Percentiles rank a stretch among this genome's conserved stretches.
Evolutionary conservation across 345 rosid species (phyloP).

Genomic region (Eutrema japonicum): DNA sequence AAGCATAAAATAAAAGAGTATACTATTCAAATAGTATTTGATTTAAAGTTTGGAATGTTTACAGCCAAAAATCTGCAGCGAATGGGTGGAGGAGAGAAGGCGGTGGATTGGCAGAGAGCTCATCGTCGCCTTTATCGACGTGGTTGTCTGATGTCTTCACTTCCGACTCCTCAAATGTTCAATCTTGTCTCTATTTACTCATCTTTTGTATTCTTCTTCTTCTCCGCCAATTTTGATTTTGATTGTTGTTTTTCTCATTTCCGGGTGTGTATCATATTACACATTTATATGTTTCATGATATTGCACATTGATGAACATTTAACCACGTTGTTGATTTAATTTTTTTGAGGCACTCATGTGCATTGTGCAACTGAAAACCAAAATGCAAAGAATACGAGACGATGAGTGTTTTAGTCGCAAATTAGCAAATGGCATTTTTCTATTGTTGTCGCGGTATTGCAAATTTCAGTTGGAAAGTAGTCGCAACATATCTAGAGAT

Average conservation of each 20-base stretch:
- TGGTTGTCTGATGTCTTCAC: constrained; percentile 55
- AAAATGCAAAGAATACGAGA: not conserved
- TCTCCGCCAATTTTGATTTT: not conserved
- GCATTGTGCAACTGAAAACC: not conserved
- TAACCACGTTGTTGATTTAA: not conserved
- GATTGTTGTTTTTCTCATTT: not conserved
- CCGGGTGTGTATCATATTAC: constrained; percentile 1
- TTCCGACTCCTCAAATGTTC: constrained; percentile 46
- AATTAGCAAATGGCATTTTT: not conserved
- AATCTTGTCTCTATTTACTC: constrained; percentile 15
- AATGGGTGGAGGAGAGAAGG: constrained; percentile 49
- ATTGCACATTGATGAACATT: constrained; percentile 1
- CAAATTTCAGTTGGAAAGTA: constrained; percentile 12
- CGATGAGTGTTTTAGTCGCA: not conserved
- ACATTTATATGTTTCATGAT: constrained; percentile 11
- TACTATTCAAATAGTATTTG: not conserved
- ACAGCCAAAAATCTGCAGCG: constrained; percentile 66
- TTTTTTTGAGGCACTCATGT: not conserved
- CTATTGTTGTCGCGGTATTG: not conserved
- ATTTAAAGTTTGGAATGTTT: constrained; percentile 29
- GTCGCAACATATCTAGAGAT: not conserved
- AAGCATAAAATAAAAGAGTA: not conserved
- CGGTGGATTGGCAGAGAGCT: constrained; percentile 37
- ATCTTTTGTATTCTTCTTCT: constrained; percentile 22
- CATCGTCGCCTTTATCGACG: constrained; percentile 42